A percentile compares a stretch with the other conserved stretches of the same genome.
These are phyloP conservation scores for Amanita phalloides DNA, from an alignment of 768 basidiomycete species.

Conservation along the genomic window DNA sequence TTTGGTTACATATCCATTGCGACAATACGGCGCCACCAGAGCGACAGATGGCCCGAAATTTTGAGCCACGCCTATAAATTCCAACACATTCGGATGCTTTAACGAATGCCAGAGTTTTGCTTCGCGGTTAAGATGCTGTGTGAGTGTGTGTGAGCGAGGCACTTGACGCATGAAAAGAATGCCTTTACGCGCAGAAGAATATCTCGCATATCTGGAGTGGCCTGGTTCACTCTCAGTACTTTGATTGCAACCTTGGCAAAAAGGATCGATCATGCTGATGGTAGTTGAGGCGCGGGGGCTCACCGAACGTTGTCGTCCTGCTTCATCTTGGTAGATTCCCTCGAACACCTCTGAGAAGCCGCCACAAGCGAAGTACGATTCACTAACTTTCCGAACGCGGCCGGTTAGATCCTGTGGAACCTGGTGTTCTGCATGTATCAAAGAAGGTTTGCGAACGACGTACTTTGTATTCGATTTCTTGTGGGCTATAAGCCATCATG, in stretches of 20 bases:
- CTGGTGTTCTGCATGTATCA: constrained; percentile 18
- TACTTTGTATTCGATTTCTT: constrained; percentile 45
- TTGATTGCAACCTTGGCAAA: constrained; percentile 42
- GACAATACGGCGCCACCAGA: constrained; percentile 59
- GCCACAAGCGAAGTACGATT: constrained; percentile 38
- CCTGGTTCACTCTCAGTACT: constrained; percentile 31
- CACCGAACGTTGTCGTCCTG: constrained; percentile 27
- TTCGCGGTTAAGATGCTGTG: constrained; percentile 46
- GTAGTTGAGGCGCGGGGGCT: constrained; percentile 2
- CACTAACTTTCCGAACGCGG: constrained; percentile 35
- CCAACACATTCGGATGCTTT: constrained; percentile 45
- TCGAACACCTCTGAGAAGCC: constrained; percentile 56
- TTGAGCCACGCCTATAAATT: constrained; percentile 44
- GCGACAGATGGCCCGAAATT: constrained; percentile 34
- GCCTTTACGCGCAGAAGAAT: constrained; percentile 38
- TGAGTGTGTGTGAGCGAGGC: not conserved
- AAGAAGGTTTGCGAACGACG: not conserved
- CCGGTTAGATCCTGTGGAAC: constrained; percentile 43
- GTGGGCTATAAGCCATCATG: constrained; percentile 33
- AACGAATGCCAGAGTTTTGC: constrained; percentile 47
- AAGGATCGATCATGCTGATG: not conserved
- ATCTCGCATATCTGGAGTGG: constrained; percentile 31
- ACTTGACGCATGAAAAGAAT: not conserved
- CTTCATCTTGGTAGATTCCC: constrained; percentile 38
- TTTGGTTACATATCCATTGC: constrained; percentile 41